A percentile compares a stretch with the other conserved stretches of the same genome.
These are phyloP conservation scores for Areca catechu DNA, from an alignment of 176 grass and related monocot genomes.

Conservation along the genomic window DNA sequence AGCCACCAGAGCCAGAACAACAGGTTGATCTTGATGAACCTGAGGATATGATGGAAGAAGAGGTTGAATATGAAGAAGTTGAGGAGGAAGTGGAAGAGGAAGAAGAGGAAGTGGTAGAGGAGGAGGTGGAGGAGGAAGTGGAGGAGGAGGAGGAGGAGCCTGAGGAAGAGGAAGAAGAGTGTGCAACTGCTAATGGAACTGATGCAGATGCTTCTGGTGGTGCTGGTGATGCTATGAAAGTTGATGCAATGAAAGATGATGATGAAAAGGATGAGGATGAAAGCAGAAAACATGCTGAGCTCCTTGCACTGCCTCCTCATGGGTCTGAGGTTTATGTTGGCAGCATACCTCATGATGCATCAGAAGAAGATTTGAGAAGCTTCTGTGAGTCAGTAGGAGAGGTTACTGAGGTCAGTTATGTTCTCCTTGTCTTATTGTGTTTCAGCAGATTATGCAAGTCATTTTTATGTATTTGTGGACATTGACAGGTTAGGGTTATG, in stretches of 20 bases:
- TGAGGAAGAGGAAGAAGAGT: conserved; percentile 22
- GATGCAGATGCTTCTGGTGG: conserved; percentile 10
- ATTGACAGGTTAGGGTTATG: conserved; percentile 73
- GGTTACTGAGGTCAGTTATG: conserved; percentile 68
- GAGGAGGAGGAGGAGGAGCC: conserved; percentile 19
- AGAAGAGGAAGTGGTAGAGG: conserved; percentile 30
- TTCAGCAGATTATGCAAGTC: conserved; percentile 13
- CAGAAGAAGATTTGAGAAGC: conserved; percentile 59
- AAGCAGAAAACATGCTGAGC: conserved; percentile 41
- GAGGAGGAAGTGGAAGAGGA: conserved; percentile 47
- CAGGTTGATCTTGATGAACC: conserved; percentile 34
- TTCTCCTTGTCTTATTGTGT: background rate
- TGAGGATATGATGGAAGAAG: conserved; percentile 53
- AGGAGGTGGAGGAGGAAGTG: conserved; percentile 4
- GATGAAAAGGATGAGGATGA: conserved; percentile 17
- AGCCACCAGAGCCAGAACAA: conserved; percentile 23
- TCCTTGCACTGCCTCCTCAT: conserved; percentile 85
- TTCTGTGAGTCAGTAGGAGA: conserved; percentile 74
- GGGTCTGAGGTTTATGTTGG: conserved; percentile 84
- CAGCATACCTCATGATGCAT: conserved; percentile 43
- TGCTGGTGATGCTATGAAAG: conserved; percentile 7
- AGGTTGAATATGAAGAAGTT: conserved; percentile 57
- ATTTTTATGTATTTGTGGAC: conserved; percentile 5
- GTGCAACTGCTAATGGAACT: conserved; percentile 4
- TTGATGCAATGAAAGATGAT: conserved; percentile 19